Evolutionary conservation across 78 protist genomes (phyloP), one percentile per base, ranked within the genome.

Genomic region (Chrysochromulina parva): DNA sequence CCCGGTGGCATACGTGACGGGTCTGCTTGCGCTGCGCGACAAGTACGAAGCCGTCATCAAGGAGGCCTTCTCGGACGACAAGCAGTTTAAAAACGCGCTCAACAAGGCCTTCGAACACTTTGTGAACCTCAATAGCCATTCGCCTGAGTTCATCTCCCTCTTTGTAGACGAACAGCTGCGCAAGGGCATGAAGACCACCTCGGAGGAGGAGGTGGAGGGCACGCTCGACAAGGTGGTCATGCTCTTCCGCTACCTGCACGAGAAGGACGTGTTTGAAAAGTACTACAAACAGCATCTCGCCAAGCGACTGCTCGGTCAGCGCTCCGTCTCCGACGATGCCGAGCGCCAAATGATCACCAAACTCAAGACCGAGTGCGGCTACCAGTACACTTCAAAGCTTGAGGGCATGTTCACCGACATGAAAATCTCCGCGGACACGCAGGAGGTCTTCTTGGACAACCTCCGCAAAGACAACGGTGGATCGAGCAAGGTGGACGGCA

Each of bases 391-490:
- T 3, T 52, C 94, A 3, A 97, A 98, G 80, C 89, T 98, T 48
- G 99, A 96, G 85, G 98, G 98, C 62, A 98, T 98, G 99, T 98
- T 98, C 94, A 94, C 82, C 6, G 99, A 98, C 91, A 97, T 98
- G 97, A 50, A 85, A 50, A 26, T 96, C 47, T 95, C 97, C 9
- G 71, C 38, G 0, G 98, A 96, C 90, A 66, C 92, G 58, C 95
- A 93, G 96, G 90, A 76, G 55, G 93, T 71, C 52, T 98, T 95
- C 76, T 14, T 14, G 62, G 24, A 58, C 24, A 58, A 13, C 62
- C 62, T 58, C 13, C 78, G 84, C 58, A 20, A 20, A 13, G 91
- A 97, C 62, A 74, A 88, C 53, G 59, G 28, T 10, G 85, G 85
- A 11, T 52, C 57, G 20, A 69, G 78, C 78, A 69, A 69, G 50